Conservation (phyloP, 2,329 filamentous ascomycete species). For the Trichoderma gracile region DNA sequence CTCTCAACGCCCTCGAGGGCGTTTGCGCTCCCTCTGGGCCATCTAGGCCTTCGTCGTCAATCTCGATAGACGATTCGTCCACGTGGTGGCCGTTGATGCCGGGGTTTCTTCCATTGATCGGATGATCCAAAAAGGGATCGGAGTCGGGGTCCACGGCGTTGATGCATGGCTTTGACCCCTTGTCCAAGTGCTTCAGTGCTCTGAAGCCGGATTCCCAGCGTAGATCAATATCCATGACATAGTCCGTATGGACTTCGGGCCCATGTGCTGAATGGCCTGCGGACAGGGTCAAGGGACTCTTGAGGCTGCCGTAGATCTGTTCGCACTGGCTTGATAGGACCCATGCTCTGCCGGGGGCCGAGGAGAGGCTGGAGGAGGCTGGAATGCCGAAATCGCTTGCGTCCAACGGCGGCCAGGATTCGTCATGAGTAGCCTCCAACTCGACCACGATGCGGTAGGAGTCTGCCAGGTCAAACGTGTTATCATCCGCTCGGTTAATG, state of each 20-base stretch:
- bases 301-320: slow-evolving; percentile 46
- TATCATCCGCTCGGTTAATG: slow-evolving; percentile 50
- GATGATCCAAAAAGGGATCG: slow-evolving; percentile 32
- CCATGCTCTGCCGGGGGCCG: slow-evolving; percentile 38
- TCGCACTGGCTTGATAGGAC: slow-evolving; percentile 45
- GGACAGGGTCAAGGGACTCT: slow-evolving; percentile 39
- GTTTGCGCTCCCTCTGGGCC: slow-evolving; percentile 51
- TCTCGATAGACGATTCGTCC: slow-evolving; percentile 41
- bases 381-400: slow-evolving; percentile 37
- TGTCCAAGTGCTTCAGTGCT: slow-evolving; percentile 39
- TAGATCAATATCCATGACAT: slow-evolving; percentile 52
- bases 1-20: slow-evolving; percentile 53
- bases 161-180: slow-evolving; percentile 48
- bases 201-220: slow-evolving; percentile 48
- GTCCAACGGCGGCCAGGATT: slow-evolving; percentile 55
- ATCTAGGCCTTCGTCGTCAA: slow-evolving; percentile 47
- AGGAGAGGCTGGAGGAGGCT: slow-evolving; percentile 28
- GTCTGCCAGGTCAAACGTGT: slow-evolving; percentile 50
- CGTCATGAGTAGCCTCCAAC: slow-evolving; percentile 52
- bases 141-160: slow-evolving; percentile 44
- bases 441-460: slow-evolving; percentile 54
- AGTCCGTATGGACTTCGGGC: slow-evolving; percentile 43
- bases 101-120: slow-evolving; percentile 28
- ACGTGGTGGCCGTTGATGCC: slow-evolving; percentile 29
- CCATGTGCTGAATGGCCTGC: slow-evolving; percentile 32